phyloP scores from a whole-genome alignment of 2,329 filamentous ascomycete genomes.

The Cordyceps pruinosa region DNA sequence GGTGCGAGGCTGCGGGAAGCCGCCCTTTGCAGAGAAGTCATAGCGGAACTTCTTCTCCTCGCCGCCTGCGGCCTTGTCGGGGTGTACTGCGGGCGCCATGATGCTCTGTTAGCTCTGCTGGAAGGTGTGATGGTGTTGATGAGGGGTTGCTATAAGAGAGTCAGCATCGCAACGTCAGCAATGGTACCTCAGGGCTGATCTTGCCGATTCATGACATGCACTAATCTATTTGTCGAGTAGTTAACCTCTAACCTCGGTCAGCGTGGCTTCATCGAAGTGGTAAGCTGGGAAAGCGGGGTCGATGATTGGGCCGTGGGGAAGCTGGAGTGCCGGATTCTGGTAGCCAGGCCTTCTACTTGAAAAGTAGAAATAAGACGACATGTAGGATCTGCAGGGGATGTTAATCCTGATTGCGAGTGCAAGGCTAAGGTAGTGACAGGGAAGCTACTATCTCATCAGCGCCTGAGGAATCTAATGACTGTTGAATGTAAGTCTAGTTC shows the following conservation, averaged over 20 bases:
- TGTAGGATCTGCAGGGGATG: too few species aligned
- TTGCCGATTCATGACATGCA: not conserved
- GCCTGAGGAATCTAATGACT: too few species aligned
- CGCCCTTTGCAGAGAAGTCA: conserved; percentile 5
- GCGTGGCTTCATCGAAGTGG: not conserved
- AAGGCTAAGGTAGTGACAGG: too few species aligned
- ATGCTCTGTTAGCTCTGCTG: not conserved
- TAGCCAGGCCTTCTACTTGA: too few species aligned
- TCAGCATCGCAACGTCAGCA: not conserved
- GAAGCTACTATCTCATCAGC: too few species aligned
- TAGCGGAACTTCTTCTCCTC: conserved; percentile 8
- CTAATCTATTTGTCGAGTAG: not conserved
- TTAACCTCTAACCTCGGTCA: not conserved
- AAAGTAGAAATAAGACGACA: too few species aligned
- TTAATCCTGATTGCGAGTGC: too few species aligned
- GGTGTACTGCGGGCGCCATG: not conserved
- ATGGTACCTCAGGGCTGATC: not conserved
- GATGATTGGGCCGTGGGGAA: not conserved
- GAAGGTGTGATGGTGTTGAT: not conserved
- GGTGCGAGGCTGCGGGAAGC: conserved; percentile 10
- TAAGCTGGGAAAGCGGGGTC: not conserved
- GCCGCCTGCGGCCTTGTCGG: not conserved
- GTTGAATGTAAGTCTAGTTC: too few species aligned
- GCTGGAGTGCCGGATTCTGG: too few species aligned
- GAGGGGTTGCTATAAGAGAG: not conserved